Percentiles rank a stretch among this genome's conserved stretches.
Evolutionary conservation across 2,329 filamentous ascomycete genomes (phyloP).

Genomic region (Aschersonia sp.): DNA sequence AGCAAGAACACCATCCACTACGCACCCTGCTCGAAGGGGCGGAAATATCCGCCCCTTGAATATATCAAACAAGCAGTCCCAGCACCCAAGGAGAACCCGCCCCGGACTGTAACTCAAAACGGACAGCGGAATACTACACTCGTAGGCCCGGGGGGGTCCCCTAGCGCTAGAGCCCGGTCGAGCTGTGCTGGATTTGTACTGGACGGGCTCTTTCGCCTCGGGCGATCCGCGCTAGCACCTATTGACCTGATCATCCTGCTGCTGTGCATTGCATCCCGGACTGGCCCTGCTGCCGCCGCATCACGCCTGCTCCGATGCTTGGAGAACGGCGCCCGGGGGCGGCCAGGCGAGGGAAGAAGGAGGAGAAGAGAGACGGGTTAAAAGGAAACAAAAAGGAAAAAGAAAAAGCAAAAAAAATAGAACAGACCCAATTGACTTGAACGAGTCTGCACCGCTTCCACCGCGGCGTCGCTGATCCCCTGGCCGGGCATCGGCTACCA

Average conservation of each 20-base stretch:
- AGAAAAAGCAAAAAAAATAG: neutral
- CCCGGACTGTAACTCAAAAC: neutral
- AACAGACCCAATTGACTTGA: neutral
- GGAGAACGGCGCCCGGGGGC: no score
- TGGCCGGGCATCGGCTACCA: neutral
- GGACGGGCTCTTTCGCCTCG: no score
- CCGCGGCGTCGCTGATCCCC: slow-evolving; percentile 1
- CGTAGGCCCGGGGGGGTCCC: neutral
- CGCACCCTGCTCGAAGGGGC: no score
- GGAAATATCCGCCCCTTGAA: neutral
- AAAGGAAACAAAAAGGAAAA: neutral
- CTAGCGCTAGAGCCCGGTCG: neutral
- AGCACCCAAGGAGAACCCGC: neutral
- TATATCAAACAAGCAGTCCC: neutral
- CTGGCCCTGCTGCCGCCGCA: no score
- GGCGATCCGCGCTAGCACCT: no score
- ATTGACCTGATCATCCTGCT: no score
- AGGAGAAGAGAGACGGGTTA: neutral
- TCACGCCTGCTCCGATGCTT: no score
- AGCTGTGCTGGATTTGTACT: neutral
- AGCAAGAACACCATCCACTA: no score
- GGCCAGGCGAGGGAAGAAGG: no score
- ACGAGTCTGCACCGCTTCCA: no score
- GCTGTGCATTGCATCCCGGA: no score
- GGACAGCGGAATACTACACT: neutral